A percentile compares a stretch with the other conserved stretches of the same genome.
phyloP scores from a whole-genome alignment of 2,329 filamentous ascomycete species.

The Aspergillus uvarum region DNA sequence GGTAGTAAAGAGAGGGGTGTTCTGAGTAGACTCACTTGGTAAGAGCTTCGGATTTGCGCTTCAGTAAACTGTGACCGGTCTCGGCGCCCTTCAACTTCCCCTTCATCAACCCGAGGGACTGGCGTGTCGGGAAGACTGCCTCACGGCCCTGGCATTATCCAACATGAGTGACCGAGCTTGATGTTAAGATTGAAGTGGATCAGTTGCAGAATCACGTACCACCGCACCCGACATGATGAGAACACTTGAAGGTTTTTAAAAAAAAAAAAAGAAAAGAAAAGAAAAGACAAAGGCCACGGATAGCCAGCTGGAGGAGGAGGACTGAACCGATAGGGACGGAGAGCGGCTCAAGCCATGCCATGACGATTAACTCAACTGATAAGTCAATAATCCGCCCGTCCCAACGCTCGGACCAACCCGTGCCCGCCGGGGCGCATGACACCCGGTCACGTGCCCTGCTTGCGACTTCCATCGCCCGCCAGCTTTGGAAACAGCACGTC shows the following conservation, averaged over 20 bases:
- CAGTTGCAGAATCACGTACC: slow-evolving; percentile 14
- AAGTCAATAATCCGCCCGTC: slow-evolving; percentile 30
- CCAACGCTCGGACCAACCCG: slow-evolving; percentile 23
- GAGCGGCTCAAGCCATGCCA: too few relatives aligned
- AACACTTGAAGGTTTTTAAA: neutral
- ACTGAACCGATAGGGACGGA: neutral
- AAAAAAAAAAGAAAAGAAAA: neutral
- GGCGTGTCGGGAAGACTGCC: slow-evolving; percentile 94
- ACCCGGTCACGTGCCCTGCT: slow-evolving; percentile 25
- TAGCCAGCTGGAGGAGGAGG: slow-evolving; percentile 12
- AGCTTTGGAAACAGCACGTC: slow-evolving; percentile 7
- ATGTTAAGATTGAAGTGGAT: neutral
- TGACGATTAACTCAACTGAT: slow-evolving; percentile 2
- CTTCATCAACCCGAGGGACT: slow-evolving; percentile 97
- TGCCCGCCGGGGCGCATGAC: slow-evolving; percentile 19
- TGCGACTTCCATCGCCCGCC: slow-evolving; percentile 30
- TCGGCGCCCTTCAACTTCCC: slow-evolving; percentile 93
- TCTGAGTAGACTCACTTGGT: slow-evolving; percentile 69
- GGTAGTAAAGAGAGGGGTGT: neutral
- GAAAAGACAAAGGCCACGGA: slow-evolving; percentile 17
- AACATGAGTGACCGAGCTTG: slow-evolving; percentile 17
- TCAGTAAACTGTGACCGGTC: slow-evolving; percentile 88
- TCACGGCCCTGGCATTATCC: slow-evolving; percentile 63
- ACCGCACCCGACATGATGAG: slow-evolving; percentile 38
- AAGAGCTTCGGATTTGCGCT: slow-evolving; percentile 95